Evolutionary conservation across 805 yeast genomes (phyloP), one percentile per base, ranked within the genome.

Genomic region (Candida namnaoensis): DNA sequence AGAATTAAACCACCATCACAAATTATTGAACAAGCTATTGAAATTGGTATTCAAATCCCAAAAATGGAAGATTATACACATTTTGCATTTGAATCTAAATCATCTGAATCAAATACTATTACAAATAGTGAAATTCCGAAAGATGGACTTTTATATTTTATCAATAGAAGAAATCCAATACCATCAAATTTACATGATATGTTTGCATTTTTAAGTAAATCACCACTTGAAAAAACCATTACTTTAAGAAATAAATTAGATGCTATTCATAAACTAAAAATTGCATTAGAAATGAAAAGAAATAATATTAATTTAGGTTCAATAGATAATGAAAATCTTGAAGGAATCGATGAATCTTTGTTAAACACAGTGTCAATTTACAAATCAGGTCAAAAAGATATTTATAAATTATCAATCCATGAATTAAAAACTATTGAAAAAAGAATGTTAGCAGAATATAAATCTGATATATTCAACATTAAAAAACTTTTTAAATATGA

Each of bases 401-500:
- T 81, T 3, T 68, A 75, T 36, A 71, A 67, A 36, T 44, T 58
- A 7, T 56, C 77, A 0, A 53, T 77, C 6, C 65, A 68, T 35
- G 58, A 57, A 28, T 58, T 78, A 41, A 78, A 74, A 49, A 54
- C 58, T 15, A 34, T 57, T 1, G 88, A 83, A 49, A 82, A 80
- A 52, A 51, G 51, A 3, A 42, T 73, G 36, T 47, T 82, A 24
- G 60, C 57, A 4, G 60, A 65, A 4, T 52, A 71, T 50, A 78
- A 74, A 51, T 25, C 44, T 1, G 38, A 47, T 5, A 60, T 82
- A 2, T 47, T 78, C 11, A 71, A 80, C 1, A 63, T 80, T 42
- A 74, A 76, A 47, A 71, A 65, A 40, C 69, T 78, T 1, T 63
- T 65, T 47, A 75, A 76, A 49, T 62, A 68, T 36, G 90, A 83